phyloP scores from a whole-genome alignment of 2,329 filamentous ascomycete species.

The Paraphaeosphaeria sporulosa region DNA sequence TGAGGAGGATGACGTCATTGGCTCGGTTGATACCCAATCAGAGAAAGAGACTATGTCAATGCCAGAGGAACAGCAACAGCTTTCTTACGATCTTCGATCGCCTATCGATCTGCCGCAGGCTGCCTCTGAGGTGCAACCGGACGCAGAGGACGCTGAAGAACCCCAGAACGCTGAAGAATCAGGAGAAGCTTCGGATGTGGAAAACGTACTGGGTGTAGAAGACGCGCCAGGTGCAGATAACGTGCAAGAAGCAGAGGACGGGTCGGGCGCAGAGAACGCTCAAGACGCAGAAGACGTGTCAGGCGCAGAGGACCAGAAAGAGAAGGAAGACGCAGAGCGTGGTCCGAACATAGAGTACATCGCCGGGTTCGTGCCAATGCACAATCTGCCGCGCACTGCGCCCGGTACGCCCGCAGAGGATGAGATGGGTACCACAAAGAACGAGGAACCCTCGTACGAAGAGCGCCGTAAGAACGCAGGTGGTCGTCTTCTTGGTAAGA shows the following conservation, averaged over 20 bases:
- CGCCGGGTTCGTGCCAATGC: background rate
- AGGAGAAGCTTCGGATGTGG: too few relatives aligned
- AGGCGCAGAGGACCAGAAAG: too few relatives aligned
- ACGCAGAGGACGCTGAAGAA: too few relatives aligned
- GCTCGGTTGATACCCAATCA: too few relatives aligned
- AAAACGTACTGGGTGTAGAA: too few relatives aligned
- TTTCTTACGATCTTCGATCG: background rate
- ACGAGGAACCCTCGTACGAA: background rate
- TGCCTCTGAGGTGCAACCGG: too few relatives aligned
- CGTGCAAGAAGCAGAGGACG: too few relatives aligned
- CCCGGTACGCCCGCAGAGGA: background rate
- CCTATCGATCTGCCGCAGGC: background rate
- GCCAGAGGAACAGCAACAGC: too few relatives aligned
- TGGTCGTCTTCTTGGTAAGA: background rate
- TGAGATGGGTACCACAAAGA: background rate
- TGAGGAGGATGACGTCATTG: too few relatives aligned
- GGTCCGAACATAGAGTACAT: background rate
- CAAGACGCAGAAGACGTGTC: background rate
- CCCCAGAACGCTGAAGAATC: too few relatives aligned
- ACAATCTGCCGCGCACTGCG: background rate
- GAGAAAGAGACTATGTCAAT: too few relatives aligned
- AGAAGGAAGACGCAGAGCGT: background rate
- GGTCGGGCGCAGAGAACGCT: background rate
- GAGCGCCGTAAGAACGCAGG: background rate
- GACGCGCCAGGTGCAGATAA: too few relatives aligned